Conservation (phyloP, 2,329 filamentous ascomycete species). For the Cercospora berteroae region DNA sequence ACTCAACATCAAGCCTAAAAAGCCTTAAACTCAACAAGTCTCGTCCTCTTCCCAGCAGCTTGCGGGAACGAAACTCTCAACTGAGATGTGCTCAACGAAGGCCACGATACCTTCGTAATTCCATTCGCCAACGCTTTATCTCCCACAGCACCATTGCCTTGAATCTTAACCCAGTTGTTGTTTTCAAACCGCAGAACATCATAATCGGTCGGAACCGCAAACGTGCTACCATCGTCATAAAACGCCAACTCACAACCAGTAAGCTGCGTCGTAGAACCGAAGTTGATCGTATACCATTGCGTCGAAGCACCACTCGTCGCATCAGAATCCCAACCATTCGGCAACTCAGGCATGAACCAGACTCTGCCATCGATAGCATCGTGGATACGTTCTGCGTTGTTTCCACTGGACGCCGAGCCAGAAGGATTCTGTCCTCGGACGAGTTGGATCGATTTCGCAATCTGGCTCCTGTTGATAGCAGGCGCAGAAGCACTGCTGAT, state of each 20-base stretch:
- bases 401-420: conserved; percentile 36
- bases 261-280: conserved; percentile 34
- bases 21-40: conserved; percentile 43
- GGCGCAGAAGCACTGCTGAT: conserved; percentile 29
- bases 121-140: conserved; percentile 38
- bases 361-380: conserved; percentile 43
- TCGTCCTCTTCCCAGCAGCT: conserved; percentile 34
- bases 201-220: conserved; percentile 37
- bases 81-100: conserved; percentile 27
- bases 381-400: conserved; percentile 34
- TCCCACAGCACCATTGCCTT: conserved; percentile 17
- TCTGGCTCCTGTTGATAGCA: conserved; percentile 32
- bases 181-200: conserved; percentile 32
- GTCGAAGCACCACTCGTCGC: conserved; percentile 30
- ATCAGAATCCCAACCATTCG: conserved; percentile 42
- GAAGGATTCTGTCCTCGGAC: conserved; percentile 35
- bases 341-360: conserved; percentile 43
- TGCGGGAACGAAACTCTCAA: conserved; percentile 39
- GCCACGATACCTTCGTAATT: conserved; percentile 39
- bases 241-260: conserved; percentile 42
- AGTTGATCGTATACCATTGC: conserved; percentile 42
- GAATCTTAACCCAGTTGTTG: conserved; percentile 35
- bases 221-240: conserved; percentile 34
- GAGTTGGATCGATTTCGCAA: conserved; percentile 42
- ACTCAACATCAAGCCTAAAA: conserved; percentile 22